Base-by-base conservation (phyloP, 176 grass and related monocot genomes). In the Rhynchospora pubera region DNA sequence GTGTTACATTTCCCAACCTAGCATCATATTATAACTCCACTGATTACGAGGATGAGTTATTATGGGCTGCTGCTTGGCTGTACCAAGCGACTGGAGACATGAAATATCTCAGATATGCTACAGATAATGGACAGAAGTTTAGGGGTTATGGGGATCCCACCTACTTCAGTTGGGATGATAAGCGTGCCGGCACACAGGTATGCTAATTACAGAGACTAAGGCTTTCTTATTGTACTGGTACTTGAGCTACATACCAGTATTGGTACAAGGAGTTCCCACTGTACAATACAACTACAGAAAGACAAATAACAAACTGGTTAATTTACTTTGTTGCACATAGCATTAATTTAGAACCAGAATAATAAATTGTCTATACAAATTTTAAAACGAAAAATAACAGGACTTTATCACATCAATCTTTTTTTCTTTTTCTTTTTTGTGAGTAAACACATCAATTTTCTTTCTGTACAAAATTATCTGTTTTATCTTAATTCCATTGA, bases 91-190 rank as follows among this genome's bases (percentile, higher is more conserved):
- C 94, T 57, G 90, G 94, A 53, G 84, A 94, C 62, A 39, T 15
- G 8, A 92, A 81, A 76, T 97, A 97, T 82, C 80, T 97, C 8
- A 85, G 77, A 62, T 97, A 92, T 79, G 91, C 83, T 23, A 97
- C 86, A 19, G 69, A 91, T 69, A 90, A 90, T 64, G 91, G 84
- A 64, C 26, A 90, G 14, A 64, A 88, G 1, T 97, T 89, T 81
- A 87, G 78, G 46, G 89, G 91, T 24, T 89, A 88, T 12, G 94
- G 94, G 0, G 91, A 87, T 18, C 91, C 91, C 5, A 88, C 88
- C 21, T 94, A 85, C 82, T 94, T 97, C 90, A 94, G 90, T 65
- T 97, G 94, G 94, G 94, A 97, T 56, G 90, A 92, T 85, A 97
- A 97, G 55, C 82, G 86, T 5, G 67, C 94, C 0, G 94, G 94